These are phyloP conservation scores for Beta vulgaris DNA, from an alignment of 148 eudicot species.

Conservation along the genomic window DNA sequence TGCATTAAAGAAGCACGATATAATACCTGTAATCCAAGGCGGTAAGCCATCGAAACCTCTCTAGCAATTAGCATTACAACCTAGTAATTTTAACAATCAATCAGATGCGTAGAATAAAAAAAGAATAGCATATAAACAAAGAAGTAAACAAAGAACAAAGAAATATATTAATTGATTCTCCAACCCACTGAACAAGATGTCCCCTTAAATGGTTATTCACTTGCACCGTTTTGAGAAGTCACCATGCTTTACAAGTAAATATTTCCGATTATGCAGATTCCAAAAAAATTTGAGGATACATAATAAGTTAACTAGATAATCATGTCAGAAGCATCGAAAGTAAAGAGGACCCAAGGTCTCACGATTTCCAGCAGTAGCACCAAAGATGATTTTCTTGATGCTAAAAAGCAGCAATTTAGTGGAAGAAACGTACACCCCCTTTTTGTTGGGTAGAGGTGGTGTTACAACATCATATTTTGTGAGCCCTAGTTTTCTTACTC, in stretches of 20 bases:
- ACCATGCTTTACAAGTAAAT: background rate
- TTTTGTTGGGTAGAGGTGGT: too few relatives aligned
- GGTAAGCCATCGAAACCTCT: constrained; percentile 81
- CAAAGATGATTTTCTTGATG: background rate
- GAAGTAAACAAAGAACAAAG: background rate
- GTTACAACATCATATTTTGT: too few relatives aligned
- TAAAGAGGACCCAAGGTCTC: background rate
- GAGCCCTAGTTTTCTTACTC: too few relatives aligned
- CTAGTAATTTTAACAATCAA: constrained; percentile 30
- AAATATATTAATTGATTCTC: background rate
- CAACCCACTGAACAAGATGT: background rate
- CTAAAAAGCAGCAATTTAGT: too few relatives aligned
- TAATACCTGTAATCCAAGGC: constrained; percentile 84
- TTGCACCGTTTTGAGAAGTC: background rate
- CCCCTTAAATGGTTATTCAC: background rate
- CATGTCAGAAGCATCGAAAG: too few relatives aligned
- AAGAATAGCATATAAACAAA: background rate
- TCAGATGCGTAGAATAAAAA: background rate
- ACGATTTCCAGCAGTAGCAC: background rate
- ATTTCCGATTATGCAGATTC: background rate
- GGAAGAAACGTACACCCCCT: too few relatives aligned
- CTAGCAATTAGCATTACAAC: constrained; percentile 84
- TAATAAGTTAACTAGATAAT: too few relatives aligned
- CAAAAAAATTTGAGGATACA: background rate
- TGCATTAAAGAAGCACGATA: background rate